These are phyloP conservation scores for Geotrichum phurueaensis DNA, from an alignment of 1,139 yeast genomes.

Conservation along the genomic window DNA sequence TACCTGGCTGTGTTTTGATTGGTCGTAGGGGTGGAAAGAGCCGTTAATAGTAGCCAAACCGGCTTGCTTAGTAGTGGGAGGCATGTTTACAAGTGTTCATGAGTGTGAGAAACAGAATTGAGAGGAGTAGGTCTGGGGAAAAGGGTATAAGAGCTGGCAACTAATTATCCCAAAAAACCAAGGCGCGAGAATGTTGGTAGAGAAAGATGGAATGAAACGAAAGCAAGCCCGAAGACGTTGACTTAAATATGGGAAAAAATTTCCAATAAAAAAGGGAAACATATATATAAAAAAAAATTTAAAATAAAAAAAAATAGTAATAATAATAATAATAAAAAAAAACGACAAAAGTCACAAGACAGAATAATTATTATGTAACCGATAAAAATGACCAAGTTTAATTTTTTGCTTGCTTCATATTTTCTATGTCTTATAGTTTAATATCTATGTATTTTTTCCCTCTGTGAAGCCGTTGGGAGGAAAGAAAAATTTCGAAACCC, in stretches of 20 bases:
- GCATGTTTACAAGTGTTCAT: neutral
- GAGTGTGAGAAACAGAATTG: neutral
- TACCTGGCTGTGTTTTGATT: neutral
- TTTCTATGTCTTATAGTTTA: no score
- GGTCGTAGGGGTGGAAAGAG: constrained; percentile 2
- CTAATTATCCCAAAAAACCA: neutral
- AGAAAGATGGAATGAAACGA: neutral
- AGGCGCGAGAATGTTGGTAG: neutral
- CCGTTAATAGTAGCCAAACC: constrained; percentile 8
- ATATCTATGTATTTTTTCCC: neutral
- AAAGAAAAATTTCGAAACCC: constrained; percentile 11
- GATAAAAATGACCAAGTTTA: neutral
- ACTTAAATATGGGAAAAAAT: neutral
- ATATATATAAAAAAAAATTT: neutral
- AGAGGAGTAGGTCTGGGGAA: neutral
- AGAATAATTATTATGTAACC: neutral
- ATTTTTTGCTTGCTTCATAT: neutral
- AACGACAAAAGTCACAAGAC: neutral
- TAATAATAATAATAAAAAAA: no score
- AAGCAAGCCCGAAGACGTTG: neutral
- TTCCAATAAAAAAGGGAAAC: neutral
- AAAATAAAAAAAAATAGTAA: neutral
- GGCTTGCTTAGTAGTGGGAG: constrained; percentile 4
- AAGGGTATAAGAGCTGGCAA: neutral
- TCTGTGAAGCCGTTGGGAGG: neutral